These are phyloP conservation scores for Grigorovia jiainica DNA, from an alignment of 805 yeast species.

Conservation along the genomic window DNA sequence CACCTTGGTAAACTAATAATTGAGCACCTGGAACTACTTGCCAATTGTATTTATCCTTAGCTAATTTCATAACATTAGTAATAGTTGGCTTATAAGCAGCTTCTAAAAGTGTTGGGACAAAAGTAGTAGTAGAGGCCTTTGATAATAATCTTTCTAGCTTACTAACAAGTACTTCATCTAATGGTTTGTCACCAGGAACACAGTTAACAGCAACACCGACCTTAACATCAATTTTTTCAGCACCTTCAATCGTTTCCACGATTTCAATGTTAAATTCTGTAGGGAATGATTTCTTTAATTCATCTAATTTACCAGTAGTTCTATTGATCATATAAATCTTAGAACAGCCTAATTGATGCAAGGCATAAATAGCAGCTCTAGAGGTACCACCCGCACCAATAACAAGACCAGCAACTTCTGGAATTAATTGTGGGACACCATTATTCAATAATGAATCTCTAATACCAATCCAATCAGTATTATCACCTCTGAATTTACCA, in stretches of 20 bases:
- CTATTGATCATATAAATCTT: conserved; percentile 76
- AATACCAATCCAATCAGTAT: conserved; percentile 95
- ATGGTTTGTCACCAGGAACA: conserved; percentile 71
- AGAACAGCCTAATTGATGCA: conserved; percentile 65
- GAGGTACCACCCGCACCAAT: conserved; percentile 98
- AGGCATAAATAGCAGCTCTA: conserved; percentile 86
- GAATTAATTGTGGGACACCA: conserved; percentile 45
- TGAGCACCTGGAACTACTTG: conserved; percentile 82
- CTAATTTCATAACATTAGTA: conserved; percentile 80
- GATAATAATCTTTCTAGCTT: conserved; percentile 40
- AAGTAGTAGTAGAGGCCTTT: conserved; percentile 33
- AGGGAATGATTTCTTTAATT: conserved; percentile 54
- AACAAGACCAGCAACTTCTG: conserved; percentile 53
- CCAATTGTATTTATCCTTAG: conserved; percentile 57
- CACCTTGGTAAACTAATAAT: conserved; percentile 90
- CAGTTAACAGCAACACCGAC: conserved; percentile 65
- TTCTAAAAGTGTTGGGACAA: conserved; percentile 58
- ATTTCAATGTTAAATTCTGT: conserved; percentile 47
- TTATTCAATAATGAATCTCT: conserved; percentile 50
- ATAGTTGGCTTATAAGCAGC: conserved; percentile 90
- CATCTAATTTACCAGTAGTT: conserved; percentile 54
- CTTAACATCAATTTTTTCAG: conserved; percentile 30
- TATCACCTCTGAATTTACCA: conserved; percentile 62
- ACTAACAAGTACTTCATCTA: conserved; percentile 42
- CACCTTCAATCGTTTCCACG: conserved; percentile 41